Base-by-base conservation (phyloP, 2,329 filamentous ascomycete species). In the Aspergillus uvarum region DNA sequence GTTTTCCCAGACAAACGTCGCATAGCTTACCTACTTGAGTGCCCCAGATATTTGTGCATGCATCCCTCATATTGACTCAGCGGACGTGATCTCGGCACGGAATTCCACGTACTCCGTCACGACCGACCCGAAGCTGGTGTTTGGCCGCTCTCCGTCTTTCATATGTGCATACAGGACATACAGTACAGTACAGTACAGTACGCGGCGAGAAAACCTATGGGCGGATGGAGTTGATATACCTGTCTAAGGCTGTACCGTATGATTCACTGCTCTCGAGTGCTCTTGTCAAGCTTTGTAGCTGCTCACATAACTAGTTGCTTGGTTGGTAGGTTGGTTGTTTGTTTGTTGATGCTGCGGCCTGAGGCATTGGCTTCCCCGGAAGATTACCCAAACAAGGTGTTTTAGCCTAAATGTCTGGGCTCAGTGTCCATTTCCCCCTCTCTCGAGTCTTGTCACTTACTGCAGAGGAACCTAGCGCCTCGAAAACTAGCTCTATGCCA, bases 11-110 rank as follows among this genome's bases (percentile, higher is more conserved):
- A 19, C 6, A 19, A 19, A 5, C 38, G 3, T 56, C 54, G 44
- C 42, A 24, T 21, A 38, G 29, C 47, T 21, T 51, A 52, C 26
- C n/a, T 26, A n/a, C 49, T 29, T 14, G 22, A 29, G 35, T 24
- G 26, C n/a, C 8, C 26, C 26, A 29, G 26, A 10, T 35, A 35
- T 2, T 35, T 35, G 14, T 22, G 29, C 19, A n/a, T 16, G 44
- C 53, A 21, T 21, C 11, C 4, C 47, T 42, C 29, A 35, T 32
- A 47, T 4, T 58, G 56, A 58, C 29, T 61, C 51, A 61, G 59
- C 60, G 58, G 60, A 32, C 10, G 10, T 22, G 14, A 31, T 29
- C 26, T 59, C 61, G 59, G 61, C 52, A 60, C 55, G 60, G 62
- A 54, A 50, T 22, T n/a, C 7, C 19, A 59, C 29, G 49, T 47